These are phyloP conservation scores for Selenicereus undatus DNA, from an alignment of 148 eudicot species.

Conservation along the genomic window DNA sequence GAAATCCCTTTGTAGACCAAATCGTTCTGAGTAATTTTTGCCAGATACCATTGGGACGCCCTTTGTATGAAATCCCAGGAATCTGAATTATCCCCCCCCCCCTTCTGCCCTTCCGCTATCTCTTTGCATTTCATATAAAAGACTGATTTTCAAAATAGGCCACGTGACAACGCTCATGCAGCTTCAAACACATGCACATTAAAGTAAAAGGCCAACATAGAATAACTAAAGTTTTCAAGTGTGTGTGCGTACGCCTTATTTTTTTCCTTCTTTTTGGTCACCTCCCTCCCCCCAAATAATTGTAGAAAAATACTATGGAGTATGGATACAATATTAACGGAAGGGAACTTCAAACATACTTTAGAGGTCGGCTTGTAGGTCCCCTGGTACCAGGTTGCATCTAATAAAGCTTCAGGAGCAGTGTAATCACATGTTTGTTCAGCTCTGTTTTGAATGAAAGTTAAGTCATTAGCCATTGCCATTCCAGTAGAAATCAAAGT, in stretches of 20 bases:
- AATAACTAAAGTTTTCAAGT: background rate
- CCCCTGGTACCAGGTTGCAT: conserved; percentile 80
- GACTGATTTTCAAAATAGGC: background rate
- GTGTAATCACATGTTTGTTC: conserved; percentile 95
- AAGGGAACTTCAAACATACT: conserved; percentile 41
- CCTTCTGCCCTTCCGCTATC: background rate
- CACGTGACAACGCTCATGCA: background rate
- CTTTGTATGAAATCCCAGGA: background rate
- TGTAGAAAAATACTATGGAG: background rate
- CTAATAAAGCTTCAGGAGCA: conserved; percentile 93
- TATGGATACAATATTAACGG: conserved; percentile 7
- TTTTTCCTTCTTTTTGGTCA: too few relatives aligned
- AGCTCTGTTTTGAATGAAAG: conserved; percentile 41
- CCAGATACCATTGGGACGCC: background rate
- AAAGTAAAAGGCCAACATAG: too few relatives aligned
- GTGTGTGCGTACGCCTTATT: background rate
- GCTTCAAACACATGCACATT: too few relatives aligned
- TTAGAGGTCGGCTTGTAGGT: conserved; percentile 52
- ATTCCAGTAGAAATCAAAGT: background rate
- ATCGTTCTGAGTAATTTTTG: background rate
- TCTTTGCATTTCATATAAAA: background rate
- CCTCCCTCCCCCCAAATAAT: too few relatives aligned
- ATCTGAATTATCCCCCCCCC: background rate
- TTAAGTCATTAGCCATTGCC: conserved; percentile 11
- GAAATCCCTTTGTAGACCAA: too few relatives aligned